A percentile compares a stretch with the other conserved stretches of the same genome.
These are phyloP conservation scores for Curvularia lunata DNA, from an alignment of 2,329 filamentous ascomycete genomes.

Conservation along the genomic window DNA sequence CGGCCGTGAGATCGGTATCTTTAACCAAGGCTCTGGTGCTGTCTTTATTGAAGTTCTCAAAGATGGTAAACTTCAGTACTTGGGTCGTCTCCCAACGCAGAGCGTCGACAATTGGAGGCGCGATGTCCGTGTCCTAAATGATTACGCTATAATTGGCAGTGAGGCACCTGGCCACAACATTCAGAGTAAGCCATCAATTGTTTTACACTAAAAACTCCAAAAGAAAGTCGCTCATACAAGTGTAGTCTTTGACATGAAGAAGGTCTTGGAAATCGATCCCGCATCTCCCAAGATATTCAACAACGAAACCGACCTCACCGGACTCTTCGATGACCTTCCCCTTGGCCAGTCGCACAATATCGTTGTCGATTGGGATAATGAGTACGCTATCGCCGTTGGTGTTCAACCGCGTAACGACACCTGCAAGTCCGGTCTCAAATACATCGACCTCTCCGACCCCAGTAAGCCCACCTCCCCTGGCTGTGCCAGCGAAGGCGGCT, in stretches of 20 bases:
- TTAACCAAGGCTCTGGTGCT: constrained; percentile 61
- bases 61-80: constrained; percentile 58
- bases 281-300: constrained; percentile 42
- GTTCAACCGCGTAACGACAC: constrained; percentile 42
- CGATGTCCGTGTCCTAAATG: constrained; percentile 57
- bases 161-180: constrained; percentile 60
- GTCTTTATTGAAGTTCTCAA: constrained; percentile 60
- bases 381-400: constrained; percentile 45
- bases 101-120: constrained; percentile 57
- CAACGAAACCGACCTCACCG: constrained; percentile 38
- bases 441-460: constrained; percentile 63
- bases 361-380: constrained; percentile 45
- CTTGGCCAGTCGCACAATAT: constrained; percentile 50
- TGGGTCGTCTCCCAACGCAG: constrained; percentile 58
- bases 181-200: constrained; percentile 46
- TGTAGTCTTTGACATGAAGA: constrained; percentile 55
- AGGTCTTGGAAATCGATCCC: constrained; percentile 41
- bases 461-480: constrained; percentile 60
- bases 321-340: constrained; percentile 34
- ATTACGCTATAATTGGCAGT: constrained; percentile 52
- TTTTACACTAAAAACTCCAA: constrained; percentile 40
- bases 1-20: constrained; percentile 61
- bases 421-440: constrained; percentile 62
- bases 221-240: constrained; percentile 33
- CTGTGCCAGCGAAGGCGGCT: constrained; percentile 61